Conservation (phyloP, 1,139 yeast species). For the Hemisphaericaspora subhashii region DNA sequence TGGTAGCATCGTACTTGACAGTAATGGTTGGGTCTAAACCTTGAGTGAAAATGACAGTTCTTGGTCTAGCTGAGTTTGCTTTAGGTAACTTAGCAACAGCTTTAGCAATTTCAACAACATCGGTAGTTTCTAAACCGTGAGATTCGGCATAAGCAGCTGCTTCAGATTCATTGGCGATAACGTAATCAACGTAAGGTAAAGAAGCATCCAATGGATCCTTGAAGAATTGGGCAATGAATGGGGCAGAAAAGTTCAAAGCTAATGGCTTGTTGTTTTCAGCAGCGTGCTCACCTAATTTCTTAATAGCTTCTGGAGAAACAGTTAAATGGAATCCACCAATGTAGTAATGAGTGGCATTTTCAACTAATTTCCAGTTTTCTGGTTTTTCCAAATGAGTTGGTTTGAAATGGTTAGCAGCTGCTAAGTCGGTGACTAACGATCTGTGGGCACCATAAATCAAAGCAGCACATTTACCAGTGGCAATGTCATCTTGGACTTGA, state of each 20-base stretch:
- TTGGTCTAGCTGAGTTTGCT: conserved; percentile 65
- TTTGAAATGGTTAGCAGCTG: conserved; percentile 97
- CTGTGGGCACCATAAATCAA: conserved; percentile 85
- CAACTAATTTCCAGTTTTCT: conserved; percentile 87
- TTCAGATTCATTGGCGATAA: conserved; percentile 96
- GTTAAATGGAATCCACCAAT: conserved; percentile 99
- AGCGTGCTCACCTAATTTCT: conserved; percentile 86
- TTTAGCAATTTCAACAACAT: conserved; percentile 78
- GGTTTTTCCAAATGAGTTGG: conserved; percentile 83
- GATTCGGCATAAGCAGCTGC: conserved; percentile 93
- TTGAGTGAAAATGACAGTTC: conserved; percentile 90
- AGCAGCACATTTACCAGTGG: conserved; percentile 99
- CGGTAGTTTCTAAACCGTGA: conserved; percentile 58
- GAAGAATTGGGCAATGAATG: conserved; percentile 94
- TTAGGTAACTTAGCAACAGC: conserved; percentile 78
- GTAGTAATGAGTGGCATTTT: conserved; percentile 78
- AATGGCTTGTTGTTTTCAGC: conserved; percentile 82
- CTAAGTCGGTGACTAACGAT: conserved; percentile 92
- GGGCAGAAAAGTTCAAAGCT: conserved; percentile 89
- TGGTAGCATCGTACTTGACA: conserved; percentile 53
- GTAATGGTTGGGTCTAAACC: conserved; percentile 87
- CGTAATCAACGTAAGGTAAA: conserved; percentile 84
- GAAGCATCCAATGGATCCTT: conserved; percentile 83
- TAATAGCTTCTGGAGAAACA: conserved; percentile 93
- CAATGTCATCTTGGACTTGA: conserved; percentile 70